phyloP scores from a whole-genome alignment of 225 moss, liverwort and hornwort species.

The Thuidium tamariscinum region DNA sequence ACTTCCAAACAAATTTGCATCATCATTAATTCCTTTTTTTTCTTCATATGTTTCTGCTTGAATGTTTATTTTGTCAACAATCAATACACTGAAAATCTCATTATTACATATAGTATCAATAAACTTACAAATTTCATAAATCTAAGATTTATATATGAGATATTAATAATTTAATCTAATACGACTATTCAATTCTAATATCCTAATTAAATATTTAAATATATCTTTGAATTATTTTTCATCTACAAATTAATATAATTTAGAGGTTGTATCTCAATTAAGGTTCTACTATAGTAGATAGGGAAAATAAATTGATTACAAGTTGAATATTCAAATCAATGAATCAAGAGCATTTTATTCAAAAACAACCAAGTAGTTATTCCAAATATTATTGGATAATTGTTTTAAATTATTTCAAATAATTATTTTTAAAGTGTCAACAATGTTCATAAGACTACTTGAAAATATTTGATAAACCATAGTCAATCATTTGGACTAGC shows the following conservation, averaged over 20 bases:
- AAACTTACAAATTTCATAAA: no score
- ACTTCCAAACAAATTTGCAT: background rate
- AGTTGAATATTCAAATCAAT: background rate
- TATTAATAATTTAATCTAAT: background rate
- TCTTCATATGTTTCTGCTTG: background rate
- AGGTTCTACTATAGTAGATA: background rate
- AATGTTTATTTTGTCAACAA: background rate
- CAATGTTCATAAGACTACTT: background rate
- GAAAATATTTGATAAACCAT: background rate
- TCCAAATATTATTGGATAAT: no score
- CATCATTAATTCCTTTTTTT: background rate
- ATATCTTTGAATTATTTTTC: no score
- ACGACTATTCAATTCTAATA: background rate
- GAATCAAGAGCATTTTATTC: accelerated
- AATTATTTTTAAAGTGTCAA: background rate
- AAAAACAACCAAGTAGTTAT: no score
- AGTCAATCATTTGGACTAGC: background rate
- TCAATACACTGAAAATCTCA: background rate
- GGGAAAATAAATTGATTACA: background rate
- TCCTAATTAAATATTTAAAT: background rate
- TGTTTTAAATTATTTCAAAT: background rate
- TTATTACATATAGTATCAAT: no score
- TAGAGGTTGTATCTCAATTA: background rate
- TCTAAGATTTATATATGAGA: accelerated
- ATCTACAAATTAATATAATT: accelerated